phyloP scores from a whole-genome alignment of 306 rosid genomes.

The Prunus mongolica region DNA sequence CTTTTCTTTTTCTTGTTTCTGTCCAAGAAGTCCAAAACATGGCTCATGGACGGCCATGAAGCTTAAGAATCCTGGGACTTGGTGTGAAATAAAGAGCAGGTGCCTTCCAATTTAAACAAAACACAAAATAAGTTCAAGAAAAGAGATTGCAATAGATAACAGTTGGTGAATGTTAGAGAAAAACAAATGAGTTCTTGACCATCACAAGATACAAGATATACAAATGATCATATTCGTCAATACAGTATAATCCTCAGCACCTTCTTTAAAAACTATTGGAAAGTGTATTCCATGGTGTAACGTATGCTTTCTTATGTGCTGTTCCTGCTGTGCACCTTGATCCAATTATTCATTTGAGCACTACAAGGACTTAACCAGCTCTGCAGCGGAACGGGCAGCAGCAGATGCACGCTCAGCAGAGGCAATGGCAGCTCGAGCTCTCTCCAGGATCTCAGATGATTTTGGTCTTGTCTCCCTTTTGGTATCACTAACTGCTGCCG shows the following conservation, averaged over 20 bases:
- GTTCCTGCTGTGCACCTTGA: background rate
- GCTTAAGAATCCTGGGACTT: background rate
- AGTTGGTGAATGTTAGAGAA: background rate
- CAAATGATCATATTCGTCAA: background rate
- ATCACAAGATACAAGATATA: conserved; percentile 19
- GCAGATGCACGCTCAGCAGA: conserved; percentile 86
- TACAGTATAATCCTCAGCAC: conserved; percentile 7
- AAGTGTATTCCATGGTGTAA: conserved; percentile 5
- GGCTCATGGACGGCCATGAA: background rate
- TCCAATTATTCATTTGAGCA: conserved; percentile 20
- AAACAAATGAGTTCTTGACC: background rate
- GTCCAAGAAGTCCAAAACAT: background rate
- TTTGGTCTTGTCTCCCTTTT: conserved; percentile 42
- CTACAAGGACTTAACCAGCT: conserved; percentile 49
- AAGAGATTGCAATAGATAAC: background rate
- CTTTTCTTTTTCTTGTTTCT: background rate
- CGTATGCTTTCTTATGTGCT: background rate
- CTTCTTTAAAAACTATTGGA: conserved; percentile 8
- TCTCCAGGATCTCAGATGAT: conserved; percentile 60
- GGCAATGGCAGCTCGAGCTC: conserved; percentile 86
- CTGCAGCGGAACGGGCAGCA: conserved; percentile 80
- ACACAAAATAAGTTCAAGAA: background rate
- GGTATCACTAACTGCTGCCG: conserved; percentile 18
- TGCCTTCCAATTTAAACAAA: background rate
- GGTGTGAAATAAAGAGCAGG: background rate